A percentile compares a stretch with the other conserved stretches of the same genome.
Conservation (phyloP, 2,329 filamentous ascomycete genomes). For the Colletotrichum tabaci region DNA sequence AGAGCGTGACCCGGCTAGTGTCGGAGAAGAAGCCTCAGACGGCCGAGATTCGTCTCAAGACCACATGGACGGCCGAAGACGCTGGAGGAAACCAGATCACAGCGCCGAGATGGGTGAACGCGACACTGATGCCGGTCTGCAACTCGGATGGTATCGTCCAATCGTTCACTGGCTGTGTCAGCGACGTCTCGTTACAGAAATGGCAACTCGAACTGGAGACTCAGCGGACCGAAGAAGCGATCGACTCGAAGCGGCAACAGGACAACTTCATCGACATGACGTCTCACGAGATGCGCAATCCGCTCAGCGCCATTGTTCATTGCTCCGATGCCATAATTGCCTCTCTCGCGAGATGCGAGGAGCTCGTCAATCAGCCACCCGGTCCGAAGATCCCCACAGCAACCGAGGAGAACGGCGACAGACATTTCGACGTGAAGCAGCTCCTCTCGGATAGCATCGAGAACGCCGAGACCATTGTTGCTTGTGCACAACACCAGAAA, state of each 20-base stretch:
- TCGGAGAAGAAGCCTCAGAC: constrained; percentile 60
- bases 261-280: constrained; percentile 87
- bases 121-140: constrained; percentile 66
- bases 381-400: constrained; percentile 11
- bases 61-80: constrained; percentile 62
- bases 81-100: constrained; percentile 59
- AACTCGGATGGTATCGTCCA: constrained; percentile 62
- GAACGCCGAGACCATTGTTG: constrained; percentile 82
- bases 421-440: constrained; percentile 49
- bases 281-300: constrained; percentile 81
- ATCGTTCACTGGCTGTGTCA: constrained; percentile 65
- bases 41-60: constrained; percentile 65
- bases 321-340: constrained; percentile 79
- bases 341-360: constrained; percentile 61
- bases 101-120: constrained; percentile 64
- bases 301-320: constrained; percentile 80
- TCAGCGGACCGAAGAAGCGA: constrained; percentile 67
- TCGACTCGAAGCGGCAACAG: constrained; percentile 77
- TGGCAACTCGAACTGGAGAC: constrained; percentile 67
- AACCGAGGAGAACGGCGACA: constrained; percentile 16
- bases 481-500: constrained; percentile 86
- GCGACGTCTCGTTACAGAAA: constrained; percentile 64
- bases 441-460: constrained; percentile 76
- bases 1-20: constrained; percentile 57
- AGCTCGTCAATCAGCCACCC: constrained; percentile 51